A percentile compares a stretch with the other conserved stretches of the same genome.
Evolutionary conservation across 495 filamentous ascomycete species (phyloP).

Genomic region (Elaphomyces granulatus): DNA sequence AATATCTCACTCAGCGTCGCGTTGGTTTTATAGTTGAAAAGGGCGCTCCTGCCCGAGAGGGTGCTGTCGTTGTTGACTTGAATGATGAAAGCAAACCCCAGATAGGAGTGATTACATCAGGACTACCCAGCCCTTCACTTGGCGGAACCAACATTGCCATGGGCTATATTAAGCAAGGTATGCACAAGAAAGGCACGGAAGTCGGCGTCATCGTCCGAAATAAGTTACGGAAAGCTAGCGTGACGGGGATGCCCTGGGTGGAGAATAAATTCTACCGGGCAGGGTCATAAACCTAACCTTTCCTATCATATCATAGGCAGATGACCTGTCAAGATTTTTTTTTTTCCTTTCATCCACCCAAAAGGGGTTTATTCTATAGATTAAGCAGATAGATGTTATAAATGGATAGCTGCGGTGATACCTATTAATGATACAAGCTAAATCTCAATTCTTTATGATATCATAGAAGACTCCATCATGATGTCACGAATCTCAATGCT

Average conservation of each 20-base stretch:
- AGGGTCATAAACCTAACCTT: background rate
- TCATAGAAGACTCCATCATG: no score
- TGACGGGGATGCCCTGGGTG: slow-evolving; percentile 92
- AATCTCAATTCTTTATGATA: no score
- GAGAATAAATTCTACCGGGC: slow-evolving; percentile 57
- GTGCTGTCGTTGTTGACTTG: slow-evolving; percentile 58
- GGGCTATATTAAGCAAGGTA: slow-evolving; percentile 74
- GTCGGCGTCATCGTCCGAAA: slow-evolving; percentile 69
- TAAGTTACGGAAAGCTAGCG: slow-evolving; percentile 60
- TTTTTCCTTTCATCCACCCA: no score
- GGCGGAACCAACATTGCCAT: slow-evolving; percentile 85
- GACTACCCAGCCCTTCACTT: slow-evolving; percentile 74
- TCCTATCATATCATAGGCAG: no score
- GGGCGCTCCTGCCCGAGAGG: slow-evolving; percentile 81
- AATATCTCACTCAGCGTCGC: slow-evolving; percentile 58
- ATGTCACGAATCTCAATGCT: no score
- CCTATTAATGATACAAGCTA: no score
- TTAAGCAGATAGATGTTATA: no score
- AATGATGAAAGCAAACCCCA: slow-evolving; percentile 31
- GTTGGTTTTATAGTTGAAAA: slow-evolving; percentile 68
- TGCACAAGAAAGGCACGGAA: slow-evolving; percentile 79
- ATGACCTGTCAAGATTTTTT: no score
- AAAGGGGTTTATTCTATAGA: no score
- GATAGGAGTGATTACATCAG: slow-evolving; percentile 67
- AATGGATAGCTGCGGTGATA: no score